Evolutionary conservation across 148 eudicot genomes (phyloP), one percentile per base, ranked within the genome.

Genomic region (Hydrangea macrophylla): DNA sequence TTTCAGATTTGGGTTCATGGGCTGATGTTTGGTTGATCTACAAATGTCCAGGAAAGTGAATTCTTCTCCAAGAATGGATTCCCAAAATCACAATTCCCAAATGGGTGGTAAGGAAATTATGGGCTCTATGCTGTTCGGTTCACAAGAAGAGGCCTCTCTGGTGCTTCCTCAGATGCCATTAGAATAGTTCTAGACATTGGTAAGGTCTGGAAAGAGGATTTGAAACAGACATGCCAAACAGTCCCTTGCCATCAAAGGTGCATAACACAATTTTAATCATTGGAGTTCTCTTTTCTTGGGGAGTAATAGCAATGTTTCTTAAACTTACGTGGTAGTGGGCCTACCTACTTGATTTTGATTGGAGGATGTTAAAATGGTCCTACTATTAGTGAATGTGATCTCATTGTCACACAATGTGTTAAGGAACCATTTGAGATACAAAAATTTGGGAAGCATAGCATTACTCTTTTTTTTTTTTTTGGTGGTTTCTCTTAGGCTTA

Each of bases 101-200:
- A 81, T 39, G 77, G 77, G 13, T 81, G 85, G 82, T 78, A 81
- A 25, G 85, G 85, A 27, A 57, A 75, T 6, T 51, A 36, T 15
- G 82, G 82, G 9, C 40, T 75, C 23, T 75, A 78, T 53, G 79
- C 79, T 0, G 80, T 67, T 23, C 82, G 85, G 3, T 82, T 78
- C 58, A 78, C 80, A 35, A 82, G 60, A 37, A 79, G 75, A 64
- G 85, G 85, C 62, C 70, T 82, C 15, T 58, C 74, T 20, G 82
- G 85, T 36, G 74, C 75, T 7, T 68, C 85, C 39, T 25, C 75
- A 51, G 82, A 82, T 60, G 82, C 85, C 7, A 35, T 64, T 13
- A 72, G 55, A 45, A 75, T 78, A 28, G 75, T 75, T 1, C 48
- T 60, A 72, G 80, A 80, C 39, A 76, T 80, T 55, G 74, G 42